A percentile compares a stretch with the other conserved stretches of the same genome.
Conservation (phyloP, 108 stramenopile genomes). For the Skeletonema grethae region DNA sequence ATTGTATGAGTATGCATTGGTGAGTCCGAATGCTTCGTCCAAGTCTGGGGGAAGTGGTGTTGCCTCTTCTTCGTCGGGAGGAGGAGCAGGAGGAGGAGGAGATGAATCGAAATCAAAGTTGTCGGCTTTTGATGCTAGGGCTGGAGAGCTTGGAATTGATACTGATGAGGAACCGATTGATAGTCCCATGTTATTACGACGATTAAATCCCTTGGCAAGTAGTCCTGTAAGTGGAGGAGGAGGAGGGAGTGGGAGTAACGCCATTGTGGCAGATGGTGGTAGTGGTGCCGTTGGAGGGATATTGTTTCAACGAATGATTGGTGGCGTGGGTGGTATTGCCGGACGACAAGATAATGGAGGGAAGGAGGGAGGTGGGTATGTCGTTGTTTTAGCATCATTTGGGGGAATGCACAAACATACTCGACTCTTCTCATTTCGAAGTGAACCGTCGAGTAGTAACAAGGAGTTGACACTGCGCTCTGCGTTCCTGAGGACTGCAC, state of each 20-base stretch:
- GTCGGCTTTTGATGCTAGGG: slow-evolving; percentile 42
- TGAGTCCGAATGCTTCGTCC: slow-evolving; percentile 45
- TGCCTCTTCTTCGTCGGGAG: slow-evolving; percentile 2
- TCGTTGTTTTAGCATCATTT: slow-evolving; percentile 71
- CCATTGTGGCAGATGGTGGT: slow-evolving; percentile 20
- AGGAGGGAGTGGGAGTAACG: slow-evolving; percentile 6
- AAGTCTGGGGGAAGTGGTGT: slow-evolving; percentile 1
- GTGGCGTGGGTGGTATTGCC: slow-evolving; percentile 23
- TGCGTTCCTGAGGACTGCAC: slow-evolving; percentile 24
- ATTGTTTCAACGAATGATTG: slow-evolving; percentile 36
- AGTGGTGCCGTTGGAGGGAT: slow-evolving; percentile 41
- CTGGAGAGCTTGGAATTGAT: slow-evolving; percentile 35
- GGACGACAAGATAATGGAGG: slow-evolving; percentile 7
- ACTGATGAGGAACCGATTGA: slow-evolving; percentile 43
- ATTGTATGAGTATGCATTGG: slow-evolving; percentile 78
- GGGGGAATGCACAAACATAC: slow-evolving; percentile 74
- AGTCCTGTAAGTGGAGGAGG: neutral
- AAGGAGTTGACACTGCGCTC: slow-evolving; percentile 27
- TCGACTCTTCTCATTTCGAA: slow-evolving; percentile 75
- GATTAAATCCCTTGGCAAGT: slow-evolving; percentile 26
- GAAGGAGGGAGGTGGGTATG: slow-evolving; percentile 35
- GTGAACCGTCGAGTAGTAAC: slow-evolving; percentile 17
- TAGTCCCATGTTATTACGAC: slow-evolving; percentile 32
- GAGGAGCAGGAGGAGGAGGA: neutral
- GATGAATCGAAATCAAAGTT: slow-evolving; percentile 17